Base-by-base conservation (phyloP, 495 filamentous ascomycete genomes). In the Hypoxylon rickii region DNA sequence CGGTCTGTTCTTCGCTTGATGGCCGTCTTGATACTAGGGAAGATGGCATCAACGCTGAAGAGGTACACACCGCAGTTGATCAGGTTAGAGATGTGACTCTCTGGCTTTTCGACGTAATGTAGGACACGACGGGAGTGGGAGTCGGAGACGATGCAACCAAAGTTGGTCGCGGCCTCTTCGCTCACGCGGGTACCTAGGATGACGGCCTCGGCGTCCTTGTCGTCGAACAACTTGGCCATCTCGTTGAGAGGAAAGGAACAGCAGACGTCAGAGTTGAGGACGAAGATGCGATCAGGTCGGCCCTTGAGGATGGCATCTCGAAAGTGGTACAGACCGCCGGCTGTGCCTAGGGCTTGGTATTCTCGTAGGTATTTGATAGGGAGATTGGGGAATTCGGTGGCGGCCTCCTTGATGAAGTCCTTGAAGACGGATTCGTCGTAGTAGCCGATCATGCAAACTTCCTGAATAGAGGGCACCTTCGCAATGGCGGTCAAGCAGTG, bases 1-100 rank as follows among this genome's bases (percentile, higher is more conserved):
- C 95, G 87, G 66, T 95, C 90, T 42, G 89, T 86, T 72, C 96
- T 91, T 64, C 92, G 90, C 78, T 96, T 96, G 78, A 99, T 97
- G 59, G 93, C 92, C 55, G 80, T 90, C 65, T 88, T 90, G 70
- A 99, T 96, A 51, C 90, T 88, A 36, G 94, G 92, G 84, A 99
- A 97, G 72, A 99, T 94, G 71, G 86, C 89, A 58, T 97, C 91
- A 64, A 93, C 92, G 18, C 87, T 79, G 75, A 99, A 99, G 42
- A 99, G 87, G 74, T 99, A 99, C 55, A 99, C 95, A 49, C 94
- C 94, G 72, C 94, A 97, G 80, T 99, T 99, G 82, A 99, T 99
- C 42, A 99, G 80, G 72, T 97, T 97, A 51, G 89, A 95, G 73
- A 99, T 97, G 74, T 96, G 89, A 40, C 89, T 94, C 73, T 99